phyloP scores from a whole-genome alignment of 2,329 filamentous ascomycete genomes.

The Diaporthe humulicola region DNA sequence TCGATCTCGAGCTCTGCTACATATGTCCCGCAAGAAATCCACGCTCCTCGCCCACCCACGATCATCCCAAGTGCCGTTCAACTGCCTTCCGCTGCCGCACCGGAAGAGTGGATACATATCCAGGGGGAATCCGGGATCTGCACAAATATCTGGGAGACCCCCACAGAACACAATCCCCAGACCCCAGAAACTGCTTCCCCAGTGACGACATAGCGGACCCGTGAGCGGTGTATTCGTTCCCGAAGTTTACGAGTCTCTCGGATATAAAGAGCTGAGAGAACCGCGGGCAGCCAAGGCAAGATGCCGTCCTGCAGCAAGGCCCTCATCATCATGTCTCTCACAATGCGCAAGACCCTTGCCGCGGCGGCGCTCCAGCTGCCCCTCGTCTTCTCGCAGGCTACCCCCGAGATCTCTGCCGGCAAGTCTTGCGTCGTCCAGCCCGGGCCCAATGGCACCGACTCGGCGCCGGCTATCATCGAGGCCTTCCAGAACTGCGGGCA shows the following conservation, averaged over 20 bases:
- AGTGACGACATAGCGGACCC: conserved; percentile 34
- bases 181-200: conserved; percentile 10
- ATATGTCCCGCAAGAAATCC: not conserved
- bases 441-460: conserved; percentile 33
- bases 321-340: conserved; percentile 24
- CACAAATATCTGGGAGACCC: conserved; percentile 19
- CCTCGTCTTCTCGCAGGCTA: conserved; percentile 27
- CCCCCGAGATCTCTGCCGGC: not conserved
- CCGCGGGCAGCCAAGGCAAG: not conserved
- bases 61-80: not conserved
- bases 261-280: conserved; percentile 1
- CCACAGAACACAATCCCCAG: conserved; percentile 31
- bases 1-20: too few species aligned
- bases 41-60: not conserved
- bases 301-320: not conserved
- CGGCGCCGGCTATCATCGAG: conserved; percentile 38
- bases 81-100: conserved; percentile 24
- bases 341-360: conserved; percentile 30
- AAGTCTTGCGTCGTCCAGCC: conserved; percentile 35
- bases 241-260: conserved; percentile 5
- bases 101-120: conserved; percentile 10
- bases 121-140: conserved; percentile 4
- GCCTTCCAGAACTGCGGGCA: conserved; percentile 48
- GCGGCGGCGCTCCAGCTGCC: conserved; percentile 38
- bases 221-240: conserved; percentile 18